Evolutionary conservation across 2,329 filamentous ascomycete species (phyloP), one percentile per base, ranked within the genome.

Genomic region (Fusarium mexicanum): DNA sequence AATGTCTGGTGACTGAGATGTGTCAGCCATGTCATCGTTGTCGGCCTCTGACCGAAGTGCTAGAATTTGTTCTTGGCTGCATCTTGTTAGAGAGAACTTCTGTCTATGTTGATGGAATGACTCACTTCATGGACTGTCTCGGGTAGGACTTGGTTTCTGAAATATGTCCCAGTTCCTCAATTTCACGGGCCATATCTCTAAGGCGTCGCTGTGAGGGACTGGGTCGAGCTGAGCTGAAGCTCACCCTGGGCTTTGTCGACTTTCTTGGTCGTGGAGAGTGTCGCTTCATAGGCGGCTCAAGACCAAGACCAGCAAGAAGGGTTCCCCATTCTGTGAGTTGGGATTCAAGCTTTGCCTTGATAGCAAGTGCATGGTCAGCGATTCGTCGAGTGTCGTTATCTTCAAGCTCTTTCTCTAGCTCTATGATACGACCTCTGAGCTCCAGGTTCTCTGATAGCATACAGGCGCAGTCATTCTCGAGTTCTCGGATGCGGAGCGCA

Each of bases 381-480:
- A 91, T 88, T 60, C 89, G 85, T 51, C 88, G 87, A 51, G 88
- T 84, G 54, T 87, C 86, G 62, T 89, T 90, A 73, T 91, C 87
- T 66, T 93, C 89, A 40, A 93, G 83, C 63, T 93, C 89, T 64
- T 89, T 90, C 78, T 94, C 90, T 5, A 95, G 85, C 58, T 90
- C 89, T 59, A 95, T 82, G 51, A 95, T 90, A 69, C 93, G 90
- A 69, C 92, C 88, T 59, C 91, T 89, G 20, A 96, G 87, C 61
- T 91, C 87, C 63, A 96, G 87, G 79, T 96, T 96, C 76, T 96
- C 93, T n/a, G 92, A 91, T 31, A 95, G 86, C 73, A 95, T 88
- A 55, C 91, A 90, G 46, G 92, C 91, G 71, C 90, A 91, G 81
- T 97, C 93, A 79, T 91, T 90, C 79, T 96, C 93, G 67, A 96